phyloP scores from a whole-genome alignment of 176 grass and related monocot genomes.

The Rhynchospora breviuscula region DNA sequence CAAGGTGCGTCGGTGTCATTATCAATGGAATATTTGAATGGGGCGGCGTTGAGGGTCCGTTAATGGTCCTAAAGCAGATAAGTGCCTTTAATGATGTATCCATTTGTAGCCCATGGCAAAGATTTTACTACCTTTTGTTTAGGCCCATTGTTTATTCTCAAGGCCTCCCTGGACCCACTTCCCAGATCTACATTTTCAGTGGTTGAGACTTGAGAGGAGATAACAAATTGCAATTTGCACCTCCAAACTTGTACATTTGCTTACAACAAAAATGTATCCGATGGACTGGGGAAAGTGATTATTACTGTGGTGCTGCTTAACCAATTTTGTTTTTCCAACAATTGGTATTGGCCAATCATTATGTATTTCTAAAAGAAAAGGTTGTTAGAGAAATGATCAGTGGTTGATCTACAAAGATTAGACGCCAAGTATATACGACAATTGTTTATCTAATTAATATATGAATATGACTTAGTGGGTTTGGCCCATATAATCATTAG shows the following conservation, averaged over 20 bases:
- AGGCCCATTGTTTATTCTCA: background rate
- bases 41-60: background rate
- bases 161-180: background rate
- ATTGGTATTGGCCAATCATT: background rate
- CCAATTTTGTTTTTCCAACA: background rate
- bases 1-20: background rate
- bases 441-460: background rate
- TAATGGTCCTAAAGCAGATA: conserved; percentile 6
- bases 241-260: background rate
- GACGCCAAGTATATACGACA: conserved; percentile 2
- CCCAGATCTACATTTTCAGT: background rate
- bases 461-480: background rate
- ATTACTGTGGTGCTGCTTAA: background rate
- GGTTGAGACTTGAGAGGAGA: background rate
- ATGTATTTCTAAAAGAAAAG: background rate
- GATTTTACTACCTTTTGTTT: background rate
- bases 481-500: background rate
- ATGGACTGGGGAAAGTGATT: background rate
- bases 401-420: background rate
- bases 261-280: background rate
- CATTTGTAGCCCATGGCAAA: background rate
- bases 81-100: background rate
- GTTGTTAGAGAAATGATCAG: background rate
- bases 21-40: background rate
- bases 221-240: background rate